Conservation (phyloP, 441 rosid genomes). For the Populus tomentosa region DNA sequence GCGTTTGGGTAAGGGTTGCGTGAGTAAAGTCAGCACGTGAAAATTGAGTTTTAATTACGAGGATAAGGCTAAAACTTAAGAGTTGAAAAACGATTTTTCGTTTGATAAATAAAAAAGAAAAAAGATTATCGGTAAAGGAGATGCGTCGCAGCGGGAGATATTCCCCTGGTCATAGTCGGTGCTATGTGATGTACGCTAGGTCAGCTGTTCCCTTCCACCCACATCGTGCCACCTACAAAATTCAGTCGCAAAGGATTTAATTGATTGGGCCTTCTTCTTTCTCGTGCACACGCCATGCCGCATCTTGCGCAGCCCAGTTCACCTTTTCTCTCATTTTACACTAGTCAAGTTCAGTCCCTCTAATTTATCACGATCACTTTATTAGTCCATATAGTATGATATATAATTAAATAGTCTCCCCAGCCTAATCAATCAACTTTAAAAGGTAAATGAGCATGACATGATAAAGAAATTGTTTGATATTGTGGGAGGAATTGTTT, state of each 20-base stretch:
- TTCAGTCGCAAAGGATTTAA: not conserved
- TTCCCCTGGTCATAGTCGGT: not conserved
- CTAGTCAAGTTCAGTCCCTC: not conserved
- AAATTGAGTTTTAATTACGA: not conserved
- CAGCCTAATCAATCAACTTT: not conserved
- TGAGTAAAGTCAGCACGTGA: not conserved
- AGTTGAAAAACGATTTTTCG: not conserved
- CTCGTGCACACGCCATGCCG: too few species aligned
- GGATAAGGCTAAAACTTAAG: not conserved
- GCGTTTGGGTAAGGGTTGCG: not conserved
- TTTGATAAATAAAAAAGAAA: not conserved
- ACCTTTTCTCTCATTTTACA: not conserved
- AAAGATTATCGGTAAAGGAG: not conserved
- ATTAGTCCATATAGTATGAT: not conserved
- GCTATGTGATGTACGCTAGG: not conserved
- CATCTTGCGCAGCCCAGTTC: too few species aligned
- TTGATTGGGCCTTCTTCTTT: too few species aligned
- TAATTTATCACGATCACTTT: not conserved
- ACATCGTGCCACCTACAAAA: not conserved
- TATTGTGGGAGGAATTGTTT: fast-evolving
- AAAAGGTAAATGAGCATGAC: too few species aligned
- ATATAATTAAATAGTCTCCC: not conserved
- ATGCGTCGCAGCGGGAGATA: not conserved
- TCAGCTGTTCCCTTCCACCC: not conserved
- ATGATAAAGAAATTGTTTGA: not conserved